These are phyloP conservation scores for Bothriochloa decipiens DNA, from an alignment of 176 grass and related monocot genomes.

Conservation along the genomic window DNA sequence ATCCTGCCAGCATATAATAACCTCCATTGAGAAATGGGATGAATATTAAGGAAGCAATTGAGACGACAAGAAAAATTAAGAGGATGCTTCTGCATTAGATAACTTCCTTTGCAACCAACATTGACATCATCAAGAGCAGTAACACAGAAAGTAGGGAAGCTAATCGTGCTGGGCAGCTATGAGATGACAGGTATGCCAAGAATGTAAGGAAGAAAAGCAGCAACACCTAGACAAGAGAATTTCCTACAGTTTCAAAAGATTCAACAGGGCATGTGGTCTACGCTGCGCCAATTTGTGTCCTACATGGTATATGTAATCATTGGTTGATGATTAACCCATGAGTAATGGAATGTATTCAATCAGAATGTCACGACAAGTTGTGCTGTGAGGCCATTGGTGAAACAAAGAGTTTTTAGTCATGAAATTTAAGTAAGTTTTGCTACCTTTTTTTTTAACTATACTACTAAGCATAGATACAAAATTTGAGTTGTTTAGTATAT, in stretches of 20 bases:
- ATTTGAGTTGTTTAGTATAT: neutral
- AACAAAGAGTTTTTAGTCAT: neutral
- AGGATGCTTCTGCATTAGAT: slow-evolving; percentile 16
- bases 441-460: no score
- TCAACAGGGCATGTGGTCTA: neutral
- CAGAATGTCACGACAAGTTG: neutral
- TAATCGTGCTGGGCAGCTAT: slow-evolving; percentile 3
- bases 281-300: no score
- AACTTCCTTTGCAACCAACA: slow-evolving; percentile 25
- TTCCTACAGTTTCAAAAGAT: neutral
- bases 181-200: neutral
- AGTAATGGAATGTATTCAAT: neutral
- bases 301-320: neutral
- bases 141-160: slow-evolving; percentile 21
- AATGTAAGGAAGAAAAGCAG: neutral
- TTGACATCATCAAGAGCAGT: neutral
- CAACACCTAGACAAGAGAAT: neutral
- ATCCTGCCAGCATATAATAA: slow-evolving; percentile 77
- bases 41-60: slow-evolving; percentile 5
- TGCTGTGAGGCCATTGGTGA: neutral
- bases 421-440: no score
- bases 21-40: slow-evolving; percentile 33
- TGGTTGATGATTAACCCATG: neutral
- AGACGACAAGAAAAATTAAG: slow-evolving; percentile 23
- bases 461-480: no score